Evolutionary conservation across 257 asterid genomes (phyloP).

Genomic region (Solanum medicagineum): DNA sequence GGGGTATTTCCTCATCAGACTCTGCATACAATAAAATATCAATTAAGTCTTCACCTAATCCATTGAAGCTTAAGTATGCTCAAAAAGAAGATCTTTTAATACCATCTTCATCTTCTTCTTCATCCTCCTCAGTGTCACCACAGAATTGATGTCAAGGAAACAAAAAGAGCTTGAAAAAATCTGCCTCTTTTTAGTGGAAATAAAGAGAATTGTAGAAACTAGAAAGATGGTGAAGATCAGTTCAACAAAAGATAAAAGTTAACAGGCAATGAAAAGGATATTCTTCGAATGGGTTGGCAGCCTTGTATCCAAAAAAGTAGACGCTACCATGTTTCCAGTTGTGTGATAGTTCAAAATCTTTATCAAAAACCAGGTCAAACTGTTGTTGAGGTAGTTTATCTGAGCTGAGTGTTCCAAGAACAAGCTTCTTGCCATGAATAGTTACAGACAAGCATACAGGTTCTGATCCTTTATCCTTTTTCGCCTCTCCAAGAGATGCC

Average conservation of each 20-base stretch:
- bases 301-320: slow-evolving; percentile 8
- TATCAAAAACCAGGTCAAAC: slow-evolving; percentile 11
- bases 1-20: background rate
- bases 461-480: slow-evolving; percentile 2
- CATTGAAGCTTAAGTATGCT: background rate
- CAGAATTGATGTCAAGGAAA: background rate
- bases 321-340: slow-evolving; percentile 10
- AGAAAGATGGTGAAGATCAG: background rate
- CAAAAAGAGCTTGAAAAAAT: background rate
- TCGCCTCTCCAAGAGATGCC: slow-evolving; percentile 7
- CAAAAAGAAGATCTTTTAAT: background rate
- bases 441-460: slow-evolving; percentile 5
- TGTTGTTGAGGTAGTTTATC: slow-evolving; percentile 12
- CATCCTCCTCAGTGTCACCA: background rate
- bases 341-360: slow-evolving; percentile 12
- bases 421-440: slow-evolving; percentile 2
- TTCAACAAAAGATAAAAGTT: background rate
- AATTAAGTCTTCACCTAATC: background rate
- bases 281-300: background rate
- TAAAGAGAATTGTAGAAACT: background rate
- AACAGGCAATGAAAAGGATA: background rate
- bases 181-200: background rate
- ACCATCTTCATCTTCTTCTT: background rate
- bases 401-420: slow-evolving; percentile 6
- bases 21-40: background rate